phyloP scores from a whole-genome alignment of 2,329 filamentous ascomycete species.

The Clonostachys rosea region DNA sequence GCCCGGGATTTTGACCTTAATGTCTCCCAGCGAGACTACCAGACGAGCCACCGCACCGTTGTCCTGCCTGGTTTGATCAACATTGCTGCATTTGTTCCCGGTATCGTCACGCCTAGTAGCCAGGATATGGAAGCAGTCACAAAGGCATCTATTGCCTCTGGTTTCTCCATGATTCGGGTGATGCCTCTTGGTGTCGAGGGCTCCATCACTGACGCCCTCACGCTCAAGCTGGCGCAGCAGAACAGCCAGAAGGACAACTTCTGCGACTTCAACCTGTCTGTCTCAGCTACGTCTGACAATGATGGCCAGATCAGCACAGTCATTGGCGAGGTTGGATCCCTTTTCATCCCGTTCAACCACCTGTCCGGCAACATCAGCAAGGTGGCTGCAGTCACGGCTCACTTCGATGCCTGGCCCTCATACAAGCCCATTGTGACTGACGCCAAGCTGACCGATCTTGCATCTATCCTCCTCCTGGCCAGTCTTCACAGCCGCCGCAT shows the following conservation, averaged over 20 bases:
- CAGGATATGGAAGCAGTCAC: slow-evolving; percentile 66
- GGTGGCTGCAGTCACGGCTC: slow-evolving; percentile 72
- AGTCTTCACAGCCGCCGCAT: slow-evolving; percentile 75
- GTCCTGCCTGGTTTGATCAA: slow-evolving; percentile 74
- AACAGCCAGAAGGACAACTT: slow-evolving; percentile 64
- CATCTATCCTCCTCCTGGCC: slow-evolving; percentile 73
- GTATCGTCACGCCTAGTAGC: slow-evolving; percentile 59
- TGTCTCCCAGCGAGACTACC: slow-evolving; percentile 80
- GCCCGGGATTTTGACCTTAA: slow-evolving; percentile 83
- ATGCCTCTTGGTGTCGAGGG: slow-evolving; percentile 72
- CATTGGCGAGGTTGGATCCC: slow-evolving; percentile 68
- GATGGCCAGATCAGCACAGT: slow-evolving; percentile 70
- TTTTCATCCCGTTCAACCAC: slow-evolving; percentile 81
- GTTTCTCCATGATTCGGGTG: slow-evolving; percentile 76
- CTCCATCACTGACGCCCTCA: slow-evolving; percentile 67
- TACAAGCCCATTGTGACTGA: slow-evolving; percentile 80
- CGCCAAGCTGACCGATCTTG: slow-evolving; percentile 74
- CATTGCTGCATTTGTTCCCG: slow-evolving; percentile 75
- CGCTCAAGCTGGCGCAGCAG: slow-evolving; percentile 67
- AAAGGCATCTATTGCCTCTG: slow-evolving; percentile 68
- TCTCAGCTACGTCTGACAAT: slow-evolving; percentile 69
- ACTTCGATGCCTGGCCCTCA: slow-evolving; percentile 73
- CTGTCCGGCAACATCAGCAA: slow-evolving; percentile 80
- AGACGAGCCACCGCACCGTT: slow-evolving; percentile 79
- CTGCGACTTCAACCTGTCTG: slow-evolving; percentile 78